Base-by-base conservation (phyloP, 2,329 filamentous ascomycete genomes). In the Botryotinia convoluta region DNA sequence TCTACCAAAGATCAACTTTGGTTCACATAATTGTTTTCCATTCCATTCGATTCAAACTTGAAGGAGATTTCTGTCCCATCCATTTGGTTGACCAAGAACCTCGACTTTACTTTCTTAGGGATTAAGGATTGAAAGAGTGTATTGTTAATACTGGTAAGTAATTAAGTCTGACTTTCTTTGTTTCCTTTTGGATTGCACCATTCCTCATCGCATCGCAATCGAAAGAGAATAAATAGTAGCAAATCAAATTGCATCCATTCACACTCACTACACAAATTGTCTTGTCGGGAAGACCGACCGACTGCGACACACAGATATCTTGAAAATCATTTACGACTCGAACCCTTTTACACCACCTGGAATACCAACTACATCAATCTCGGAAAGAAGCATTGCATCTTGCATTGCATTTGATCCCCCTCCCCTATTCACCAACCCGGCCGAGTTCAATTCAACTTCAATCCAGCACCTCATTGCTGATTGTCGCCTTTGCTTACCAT, bases 121-220 rank as follows among this genome's bases (percentile, higher is more conserved):
- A 39, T 61, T 37, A 22, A n/a, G 37, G 37, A 35, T 37, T 48
- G 42, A 48, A 48, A 48, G 62, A 65, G 42, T 48, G 10, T 35
- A 65, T 65, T 65, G 62, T 48, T 48, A 16, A 65, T 32, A 54
- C 29, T 65, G 62, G 62, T 65, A 65, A 65, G 62, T 35, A 35
- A 35, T 16, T 14, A 9, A 35, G 29, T 14, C 44, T 26, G 29
- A 26, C 44, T 32, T 63, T 44, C 62, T 65, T 65, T 65, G 42
- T 65, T 48, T 35, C 62, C 44, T 16, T 29, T 26, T 10, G 26
- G 26, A 48, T 48, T 45, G 26, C 18, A 64, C 62, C 42, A 32
- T 64, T 45, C n/a, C 22, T 5, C 32, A 61, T 61, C 59, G 59
- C 59, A 65, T 65, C 22, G 26, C 48, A 35, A 48, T n/a, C 12